These are phyloP conservation scores for Hypoxylon sp. DNA, from an alignment of 2,329 filamentous ascomycete genomes.

Conservation along the genomic window DNA sequence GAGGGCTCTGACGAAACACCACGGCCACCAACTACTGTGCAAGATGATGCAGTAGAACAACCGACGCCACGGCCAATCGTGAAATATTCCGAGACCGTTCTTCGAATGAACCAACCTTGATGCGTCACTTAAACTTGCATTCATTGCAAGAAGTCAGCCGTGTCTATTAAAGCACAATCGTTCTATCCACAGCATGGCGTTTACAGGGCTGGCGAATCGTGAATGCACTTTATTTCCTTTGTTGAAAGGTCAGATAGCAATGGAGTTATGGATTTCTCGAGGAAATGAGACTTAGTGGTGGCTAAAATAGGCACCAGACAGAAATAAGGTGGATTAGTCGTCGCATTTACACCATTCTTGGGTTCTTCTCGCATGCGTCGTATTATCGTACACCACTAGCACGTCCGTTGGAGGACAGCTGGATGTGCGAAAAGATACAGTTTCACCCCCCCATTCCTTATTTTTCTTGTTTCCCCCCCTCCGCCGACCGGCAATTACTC, in stretches of 20 bases:
- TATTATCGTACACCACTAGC: conserved; percentile 15
- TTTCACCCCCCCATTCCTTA: conserved; percentile 14
- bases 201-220: conserved; percentile 44
- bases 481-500: neutral
- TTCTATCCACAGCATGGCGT: conserved; percentile 51
- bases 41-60: conserved; percentile 55
- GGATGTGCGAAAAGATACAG: conserved; percentile 17
- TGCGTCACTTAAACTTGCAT: neutral
- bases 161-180: conserved; percentile 29
- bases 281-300: conserved; percentile 29
- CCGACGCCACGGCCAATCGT: conserved; percentile 58
- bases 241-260: conserved; percentile 44
- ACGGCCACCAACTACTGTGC: conserved; percentile 54
- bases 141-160: neutral
- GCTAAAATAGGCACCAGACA: conserved; percentile 34
- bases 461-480: neutral
- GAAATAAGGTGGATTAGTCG: conserved; percentile 41
- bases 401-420: conserved; percentile 9
- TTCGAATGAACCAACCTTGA: conserved; percentile 33
- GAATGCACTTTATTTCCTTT: conserved; percentile 49
- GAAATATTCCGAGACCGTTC: conserved; percentile 39
- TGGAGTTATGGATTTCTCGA: conserved; percentile 45
- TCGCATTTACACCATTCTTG: conserved; percentile 46
- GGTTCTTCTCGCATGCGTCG: conserved; percentile 33
- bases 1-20: conserved; percentile 62